Percentiles rank a stretch among this genome's conserved stretches.
These are phyloP conservation scores for Zelopaecilomyces penicillatus DNA, from an alignment of 2,329 filamentous ascomycete genomes.

Conservation along the genomic window DNA sequence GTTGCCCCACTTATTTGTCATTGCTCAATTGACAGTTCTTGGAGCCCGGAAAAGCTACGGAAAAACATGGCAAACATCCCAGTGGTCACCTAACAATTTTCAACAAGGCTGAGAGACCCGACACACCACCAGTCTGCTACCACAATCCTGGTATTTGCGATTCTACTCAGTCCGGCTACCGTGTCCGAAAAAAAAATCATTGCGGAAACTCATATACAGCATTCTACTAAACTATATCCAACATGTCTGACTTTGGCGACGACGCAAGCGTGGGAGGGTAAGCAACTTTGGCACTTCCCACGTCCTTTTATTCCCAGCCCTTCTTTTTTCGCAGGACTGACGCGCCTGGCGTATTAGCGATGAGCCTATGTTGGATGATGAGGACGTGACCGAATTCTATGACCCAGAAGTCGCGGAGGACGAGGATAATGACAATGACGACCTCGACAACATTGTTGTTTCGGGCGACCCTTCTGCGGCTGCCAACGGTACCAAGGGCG, in stretches of 20 bases:
- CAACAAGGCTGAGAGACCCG: slow-evolving; percentile 14
- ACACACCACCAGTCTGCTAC: no score
- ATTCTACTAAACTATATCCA: no score
- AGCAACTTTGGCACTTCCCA: slow-evolving; percentile 16
- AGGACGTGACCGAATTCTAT: slow-evolving; percentile 53
- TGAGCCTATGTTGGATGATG: slow-evolving; percentile 65
- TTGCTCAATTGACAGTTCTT: background rate
- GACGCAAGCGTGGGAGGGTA: slow-evolving; percentile 52
- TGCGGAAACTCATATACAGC: no score
- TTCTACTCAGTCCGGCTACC: no score
- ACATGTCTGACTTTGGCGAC: slow-evolving; percentile 68
- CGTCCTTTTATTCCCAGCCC: slow-evolving; percentile 8
- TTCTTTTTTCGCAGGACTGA: slow-evolving; percentile 5
- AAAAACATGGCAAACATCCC: slow-evolving; percentile 19
- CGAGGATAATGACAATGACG: slow-evolving; percentile 43
- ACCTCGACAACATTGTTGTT: slow-evolving; percentile 51
- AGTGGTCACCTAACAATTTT: slow-evolving; percentile 21
- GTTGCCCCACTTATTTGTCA: background rate
- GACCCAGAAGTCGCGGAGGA: slow-evolving; percentile 46
- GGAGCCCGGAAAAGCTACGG: slow-evolving; percentile 22
- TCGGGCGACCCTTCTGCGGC: slow-evolving; percentile 55
- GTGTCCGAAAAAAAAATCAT: no score
- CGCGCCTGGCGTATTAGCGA: slow-evolving; percentile 38
- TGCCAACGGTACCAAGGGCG: slow-evolving; percentile 44
- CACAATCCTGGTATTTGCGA: no score